Conservation (phyloP, 441 rosid genomes). For the Aquilaria agallochum region DNA sequence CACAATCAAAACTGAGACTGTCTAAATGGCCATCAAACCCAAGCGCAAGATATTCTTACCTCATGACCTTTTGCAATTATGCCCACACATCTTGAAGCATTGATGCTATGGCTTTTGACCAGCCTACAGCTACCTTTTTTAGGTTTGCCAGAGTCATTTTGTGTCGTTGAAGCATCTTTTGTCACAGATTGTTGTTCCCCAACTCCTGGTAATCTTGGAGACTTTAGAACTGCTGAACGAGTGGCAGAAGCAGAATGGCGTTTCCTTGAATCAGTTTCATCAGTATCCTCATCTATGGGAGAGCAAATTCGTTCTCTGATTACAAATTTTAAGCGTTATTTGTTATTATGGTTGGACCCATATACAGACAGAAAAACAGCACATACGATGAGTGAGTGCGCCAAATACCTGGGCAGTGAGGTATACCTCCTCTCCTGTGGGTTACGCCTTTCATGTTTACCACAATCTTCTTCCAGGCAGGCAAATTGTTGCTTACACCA, state of each 20-base stretch:
- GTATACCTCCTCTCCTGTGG: slow-evolving; percentile 76
- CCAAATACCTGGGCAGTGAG: slow-evolving; percentile 81
- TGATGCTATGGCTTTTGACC: slow-evolving; percentile 74
- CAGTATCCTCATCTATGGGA: slow-evolving; percentile 36
- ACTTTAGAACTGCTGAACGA: slow-evolving; percentile 41
- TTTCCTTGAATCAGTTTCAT: slow-evolving; percentile 41
- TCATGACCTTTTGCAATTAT: slow-evolving; percentile 30
- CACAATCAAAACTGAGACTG: slow-evolving; percentile 4
- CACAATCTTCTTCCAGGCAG: slow-evolving; percentile 75
- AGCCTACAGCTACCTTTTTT: slow-evolving; percentile 54
- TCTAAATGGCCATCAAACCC: not conserved
- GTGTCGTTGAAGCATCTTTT: slow-evolving; percentile 31
- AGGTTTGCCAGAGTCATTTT: slow-evolving; percentile 33
- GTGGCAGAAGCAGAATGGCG: slow-evolving; percentile 30
- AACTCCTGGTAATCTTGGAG: slow-evolving; percentile 31
- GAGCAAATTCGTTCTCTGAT: slow-evolving; percentile 73
- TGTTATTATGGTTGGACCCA: not conserved
- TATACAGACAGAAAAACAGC: slow-evolving; percentile 1
- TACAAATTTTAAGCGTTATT: slow-evolving; percentile 1
- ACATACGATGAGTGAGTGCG: not conserved
- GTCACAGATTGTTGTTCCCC: slow-evolving; percentile 30
- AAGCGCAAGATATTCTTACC: slow-evolving; percentile 9
- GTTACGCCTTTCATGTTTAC: slow-evolving; percentile 48
- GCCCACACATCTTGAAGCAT: slow-evolving; percentile 75
- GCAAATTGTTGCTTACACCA: slow-evolving; percentile 91